phyloP scores from a whole-genome alignment of 1,284 basidiomycete species.

The Caloboletus inedulis region DNA sequence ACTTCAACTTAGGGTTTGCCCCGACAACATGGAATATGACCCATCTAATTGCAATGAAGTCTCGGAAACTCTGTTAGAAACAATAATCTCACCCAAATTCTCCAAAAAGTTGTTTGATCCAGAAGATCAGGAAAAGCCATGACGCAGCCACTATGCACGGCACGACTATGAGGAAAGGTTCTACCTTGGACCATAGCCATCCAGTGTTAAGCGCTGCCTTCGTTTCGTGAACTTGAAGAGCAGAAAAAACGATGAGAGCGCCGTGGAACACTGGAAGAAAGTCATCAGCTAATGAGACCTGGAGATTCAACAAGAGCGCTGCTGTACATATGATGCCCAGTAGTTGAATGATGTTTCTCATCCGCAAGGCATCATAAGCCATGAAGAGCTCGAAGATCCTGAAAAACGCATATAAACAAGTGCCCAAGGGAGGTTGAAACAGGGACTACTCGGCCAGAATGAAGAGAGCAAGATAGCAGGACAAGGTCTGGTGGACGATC shows the following conservation, averaged over 20 bases:
- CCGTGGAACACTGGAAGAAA: conserved; percentile 63
- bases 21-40: conserved; percentile 84
- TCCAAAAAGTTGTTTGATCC: conserved; percentile 51
- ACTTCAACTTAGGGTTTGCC: conserved; percentile 75
- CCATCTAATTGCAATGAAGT: conserved; percentile 49
- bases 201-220: conserved; percentile 44
- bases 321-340: conserved; percentile 61
- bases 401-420: conserved; percentile 3
- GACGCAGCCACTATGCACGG: conserved; percentile 52
- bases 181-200: conserved; percentile 42
- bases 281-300: conserved; percentile 10
- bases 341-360: conserved; percentile 75
- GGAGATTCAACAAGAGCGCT: conserved; percentile 20
- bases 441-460: conserved; percentile 68
- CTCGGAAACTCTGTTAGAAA: background rate
- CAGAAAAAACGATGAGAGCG: conserved; percentile 67
- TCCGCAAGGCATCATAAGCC: conserved; percentile 69
- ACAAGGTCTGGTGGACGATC: conserved; percentile 55
- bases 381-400: conserved; percentile 73
- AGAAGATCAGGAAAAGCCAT: conserved; percentile 53
- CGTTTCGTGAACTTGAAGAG: conserved; percentile 74
- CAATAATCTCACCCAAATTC: conserved; percentile 55
- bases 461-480: conserved; percentile 79
- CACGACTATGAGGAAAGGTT: conserved; percentile 51
- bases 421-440: background rate